Conservation (phyloP, 805 yeast genomes). For the Candida insectalens region DNA sequence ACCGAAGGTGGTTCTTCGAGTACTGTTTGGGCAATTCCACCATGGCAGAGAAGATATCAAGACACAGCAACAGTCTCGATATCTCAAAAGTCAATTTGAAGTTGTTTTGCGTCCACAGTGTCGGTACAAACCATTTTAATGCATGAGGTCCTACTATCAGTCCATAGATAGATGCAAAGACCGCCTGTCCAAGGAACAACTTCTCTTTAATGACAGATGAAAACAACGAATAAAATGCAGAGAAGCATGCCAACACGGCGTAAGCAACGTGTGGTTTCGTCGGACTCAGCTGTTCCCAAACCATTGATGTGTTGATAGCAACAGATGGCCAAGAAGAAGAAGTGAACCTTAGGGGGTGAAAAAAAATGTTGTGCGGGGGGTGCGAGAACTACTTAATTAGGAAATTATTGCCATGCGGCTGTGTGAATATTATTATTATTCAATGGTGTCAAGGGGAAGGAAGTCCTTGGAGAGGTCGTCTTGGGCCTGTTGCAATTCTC, state of each 20-base stretch:
- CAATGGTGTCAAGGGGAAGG: no score
- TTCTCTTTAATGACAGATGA: conserved; percentile 48
- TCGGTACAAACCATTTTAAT: conserved; percentile 46
- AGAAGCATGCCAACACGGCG: conserved; percentile 55
- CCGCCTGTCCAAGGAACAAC: conserved; percentile 54
- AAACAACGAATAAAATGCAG: conserved; percentile 43
- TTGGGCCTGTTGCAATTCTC: no score
- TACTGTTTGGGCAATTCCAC: conserved; percentile 62
- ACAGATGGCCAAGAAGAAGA: no score
- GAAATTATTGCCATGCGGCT: no score
- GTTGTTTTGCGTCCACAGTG: conserved; percentile 38
- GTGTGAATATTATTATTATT: no score
- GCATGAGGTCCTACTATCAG: conserved; percentile 49
- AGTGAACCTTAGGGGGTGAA: no score
- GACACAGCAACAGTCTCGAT: conserved; percentile 51
- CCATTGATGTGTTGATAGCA: conserved; percentile 11
- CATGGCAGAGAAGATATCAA: conserved; percentile 61
- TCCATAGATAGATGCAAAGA: conserved; percentile 53
- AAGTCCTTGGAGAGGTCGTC: no score
- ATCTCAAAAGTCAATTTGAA: conserved; percentile 45
- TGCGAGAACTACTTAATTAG: no score
- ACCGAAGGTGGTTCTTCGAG: conserved; percentile 42
- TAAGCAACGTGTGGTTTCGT: conserved; percentile 27
- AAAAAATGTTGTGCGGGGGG: no score
- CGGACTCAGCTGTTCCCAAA: conserved; percentile 22